Percentiles rank a stretch among this genome's conserved stretches.
phyloP scores from a whole-genome alignment of 768 basidiomycete species.

The Macrolepiota albuminosa region DNA sequence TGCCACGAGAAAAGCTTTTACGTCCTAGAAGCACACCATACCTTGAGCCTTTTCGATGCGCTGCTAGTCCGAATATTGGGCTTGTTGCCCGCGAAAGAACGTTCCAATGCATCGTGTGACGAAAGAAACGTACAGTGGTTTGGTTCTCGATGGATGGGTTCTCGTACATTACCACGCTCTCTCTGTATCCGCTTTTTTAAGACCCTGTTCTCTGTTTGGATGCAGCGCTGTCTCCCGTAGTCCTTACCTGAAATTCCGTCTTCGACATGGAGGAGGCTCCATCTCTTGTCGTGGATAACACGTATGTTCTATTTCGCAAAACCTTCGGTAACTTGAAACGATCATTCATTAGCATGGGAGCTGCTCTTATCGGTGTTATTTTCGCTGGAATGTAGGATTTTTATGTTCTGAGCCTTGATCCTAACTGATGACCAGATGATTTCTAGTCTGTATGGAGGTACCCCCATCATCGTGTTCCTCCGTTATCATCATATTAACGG shows the following conservation, averaged over 20 bases:
- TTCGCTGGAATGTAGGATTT: conserved; percentile 38
- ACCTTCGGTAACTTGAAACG: background rate
- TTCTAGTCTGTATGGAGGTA: conserved; percentile 49
- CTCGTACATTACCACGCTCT: conserved; percentile 17
- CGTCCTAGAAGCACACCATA: conserved; percentile 11
- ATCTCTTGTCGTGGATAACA: conserved; percentile 27
- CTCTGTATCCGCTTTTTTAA: conserved; percentile 22
- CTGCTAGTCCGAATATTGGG: conserved; percentile 7
- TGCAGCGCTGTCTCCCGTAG: conserved; percentile 14
- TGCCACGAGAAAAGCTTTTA: conserved; percentile 8
- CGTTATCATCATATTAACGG: background rate
- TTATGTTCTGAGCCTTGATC: background rate
- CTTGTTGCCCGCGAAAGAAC: conserved; percentile 7
- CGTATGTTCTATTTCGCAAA: conserved; percentile 22
- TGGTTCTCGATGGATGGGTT: conserved; percentile 14
- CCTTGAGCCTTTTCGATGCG: conserved; percentile 11
- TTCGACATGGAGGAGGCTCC: conserved; percentile 15
- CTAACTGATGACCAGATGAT: background rate
- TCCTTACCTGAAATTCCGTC: conserved; percentile 1
- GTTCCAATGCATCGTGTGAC: conserved; percentile 13
- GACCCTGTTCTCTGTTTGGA: conserved; percentile 15
- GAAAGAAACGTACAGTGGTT: conserved; percentile 14
- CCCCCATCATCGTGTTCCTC: background rate
- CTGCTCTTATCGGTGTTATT: conserved; percentile 46
- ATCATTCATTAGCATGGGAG: conserved; percentile 37